A percentile compares a stretch with the other conserved stretches of the same genome.
Evolutionary conservation across 129 eudicot species (phyloP).

Genomic region (Pseudognaphalium luteoalbum): DNA sequence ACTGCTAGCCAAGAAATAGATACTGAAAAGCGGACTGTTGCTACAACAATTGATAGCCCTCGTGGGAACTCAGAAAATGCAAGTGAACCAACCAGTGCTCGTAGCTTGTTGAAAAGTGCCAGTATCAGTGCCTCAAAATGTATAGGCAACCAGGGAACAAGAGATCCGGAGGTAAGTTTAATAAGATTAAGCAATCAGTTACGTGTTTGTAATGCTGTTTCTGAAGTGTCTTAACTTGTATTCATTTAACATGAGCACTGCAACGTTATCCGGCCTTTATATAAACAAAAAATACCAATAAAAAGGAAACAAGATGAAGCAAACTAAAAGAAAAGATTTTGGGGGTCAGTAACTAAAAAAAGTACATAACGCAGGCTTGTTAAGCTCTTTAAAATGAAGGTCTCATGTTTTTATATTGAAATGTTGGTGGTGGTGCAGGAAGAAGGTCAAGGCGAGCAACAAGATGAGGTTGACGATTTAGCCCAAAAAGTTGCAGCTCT

Average conservation of each 20-base stretch:
- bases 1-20: slow-evolving; percentile 34
- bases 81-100: slow-evolving; percentile 50
- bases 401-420: not conserved
- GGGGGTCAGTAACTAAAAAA: not conserved
- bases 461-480: slow-evolving; percentile 61
- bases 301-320: not conserved
- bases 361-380: not conserved
- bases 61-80: slow-evolving; percentile 43
- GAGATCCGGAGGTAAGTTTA: slow-evolving; percentile 54
- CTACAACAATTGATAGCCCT: slow-evolving; percentile 61
- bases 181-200: not conserved
- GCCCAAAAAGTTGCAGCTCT: slow-evolving; percentile 50
- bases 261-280: not conserved
- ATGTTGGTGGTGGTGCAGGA: slow-evolving; percentile 43
- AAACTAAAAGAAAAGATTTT: not conserved
- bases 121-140: slow-evolving; percentile 96
- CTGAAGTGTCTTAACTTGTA: not conserved
- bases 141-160: slow-evolving; percentile 52
- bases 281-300: not conserved
- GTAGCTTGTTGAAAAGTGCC: slow-evolving; percentile 92
- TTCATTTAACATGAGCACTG: not conserved
- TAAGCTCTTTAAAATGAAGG: not conserved
- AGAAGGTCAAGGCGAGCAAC: slow-evolving; percentile 48
- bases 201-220: not conserved
- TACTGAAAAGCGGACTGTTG: slow-evolving; percentile 47